Percentiles rank a stretch among this genome's conserved stretches.
These are phyloP conservation scores for Firmiana major DNA, from an alignment of 345 rosid species.

Conservation along the genomic window DNA sequence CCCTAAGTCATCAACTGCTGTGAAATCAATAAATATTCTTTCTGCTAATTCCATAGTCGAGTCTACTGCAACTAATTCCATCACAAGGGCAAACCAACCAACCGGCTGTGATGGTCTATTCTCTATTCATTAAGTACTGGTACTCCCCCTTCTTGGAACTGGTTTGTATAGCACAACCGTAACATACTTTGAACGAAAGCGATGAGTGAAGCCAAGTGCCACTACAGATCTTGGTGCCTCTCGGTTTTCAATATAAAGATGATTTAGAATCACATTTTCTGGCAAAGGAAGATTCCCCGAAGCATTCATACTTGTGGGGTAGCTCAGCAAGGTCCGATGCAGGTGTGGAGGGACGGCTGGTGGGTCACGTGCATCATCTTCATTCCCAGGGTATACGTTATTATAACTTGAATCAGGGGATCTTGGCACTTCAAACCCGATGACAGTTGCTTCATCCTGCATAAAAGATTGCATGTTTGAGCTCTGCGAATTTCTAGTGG, in stretches of 20 bases:
- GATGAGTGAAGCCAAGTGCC: constrained; percentile 91
- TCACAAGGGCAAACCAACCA: constrained; percentile 19
- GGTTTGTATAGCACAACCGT: constrained; percentile 95
- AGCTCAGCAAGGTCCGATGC: constrained; percentile 57
- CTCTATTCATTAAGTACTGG: constrained; percentile 41
- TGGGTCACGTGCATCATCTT: constrained; percentile 89
- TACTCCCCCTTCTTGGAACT: constrained; percentile 58
- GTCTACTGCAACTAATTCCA: constrained; percentile 19
- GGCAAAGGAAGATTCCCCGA: constrained; percentile 51
- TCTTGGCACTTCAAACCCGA: constrained; percentile 81
- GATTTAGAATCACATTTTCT: constrained; percentile 70
- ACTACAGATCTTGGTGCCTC: constrained; percentile 82
- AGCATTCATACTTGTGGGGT: constrained; percentile 43
- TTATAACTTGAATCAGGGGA: constrained; percentile 96
- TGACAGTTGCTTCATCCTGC: constrained; percentile 78
- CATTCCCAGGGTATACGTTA: constrained; percentile 52
- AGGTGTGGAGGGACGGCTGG: constrained; percentile 81
- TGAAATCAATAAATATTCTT: constrained; percentile 19
- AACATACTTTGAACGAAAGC: constrained; percentile 80
- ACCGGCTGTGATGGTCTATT: constrained; percentile 5
- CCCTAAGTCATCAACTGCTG: constrained; percentile 10
- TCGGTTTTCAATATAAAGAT: constrained; percentile 85
- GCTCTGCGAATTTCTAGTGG: constrained; percentile 1
- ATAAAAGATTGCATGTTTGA: constrained; percentile 12
- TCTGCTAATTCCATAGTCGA: constrained; percentile 17